Percentiles rank a stretch among this genome's conserved stretches.
Conservation (phyloP, 2,329 filamentous ascomycete species). For the Xylaria sp. region DNA sequence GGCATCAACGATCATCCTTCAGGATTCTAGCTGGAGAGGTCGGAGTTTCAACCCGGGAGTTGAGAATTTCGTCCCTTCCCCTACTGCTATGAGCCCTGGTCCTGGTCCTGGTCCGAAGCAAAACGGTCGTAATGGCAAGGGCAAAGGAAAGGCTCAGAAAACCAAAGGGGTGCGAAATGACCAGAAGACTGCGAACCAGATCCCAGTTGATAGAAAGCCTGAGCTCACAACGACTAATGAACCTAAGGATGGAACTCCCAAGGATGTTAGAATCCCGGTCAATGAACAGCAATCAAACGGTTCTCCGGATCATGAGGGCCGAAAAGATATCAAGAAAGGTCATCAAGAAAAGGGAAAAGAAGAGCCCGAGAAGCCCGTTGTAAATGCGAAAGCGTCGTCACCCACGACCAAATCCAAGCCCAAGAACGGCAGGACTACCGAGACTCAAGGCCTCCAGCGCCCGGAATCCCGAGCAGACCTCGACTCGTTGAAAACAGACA, state of each 20-base stretch:
- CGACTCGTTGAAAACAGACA: no score
- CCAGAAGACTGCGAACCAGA: not conserved
- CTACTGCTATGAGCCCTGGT: not conserved
- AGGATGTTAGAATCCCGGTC: no score
- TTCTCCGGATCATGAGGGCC: no score
- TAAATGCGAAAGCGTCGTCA: not conserved
- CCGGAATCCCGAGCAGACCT: not conserved
- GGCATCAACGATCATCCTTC: conserved; percentile 2
- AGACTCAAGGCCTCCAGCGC: not conserved
- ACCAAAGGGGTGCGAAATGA: not conserved
- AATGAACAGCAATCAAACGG: no score
- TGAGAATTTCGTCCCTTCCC: conserved; percentile 35
- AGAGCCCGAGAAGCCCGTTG: not conserved
- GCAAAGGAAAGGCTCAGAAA: conserved; percentile 26
- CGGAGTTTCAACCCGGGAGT: conserved; percentile 37
- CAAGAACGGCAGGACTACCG: not conserved
- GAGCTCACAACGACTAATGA: not conserved
- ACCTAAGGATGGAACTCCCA: not conserved
- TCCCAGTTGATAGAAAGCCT: not conserved
- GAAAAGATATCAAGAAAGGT: no score
- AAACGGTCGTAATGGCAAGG: conserved; percentile 4
- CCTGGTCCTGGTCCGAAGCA: not conserved
- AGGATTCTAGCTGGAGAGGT: not conserved
- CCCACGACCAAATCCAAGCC: not conserved
- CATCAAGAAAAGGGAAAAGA: no score